Percentiles rank a stretch among this genome's conserved stretches.
Evolutionary conservation across 352 stramenopile species (phyloP).

Genomic region (Plasmopara halstedii): DNA sequence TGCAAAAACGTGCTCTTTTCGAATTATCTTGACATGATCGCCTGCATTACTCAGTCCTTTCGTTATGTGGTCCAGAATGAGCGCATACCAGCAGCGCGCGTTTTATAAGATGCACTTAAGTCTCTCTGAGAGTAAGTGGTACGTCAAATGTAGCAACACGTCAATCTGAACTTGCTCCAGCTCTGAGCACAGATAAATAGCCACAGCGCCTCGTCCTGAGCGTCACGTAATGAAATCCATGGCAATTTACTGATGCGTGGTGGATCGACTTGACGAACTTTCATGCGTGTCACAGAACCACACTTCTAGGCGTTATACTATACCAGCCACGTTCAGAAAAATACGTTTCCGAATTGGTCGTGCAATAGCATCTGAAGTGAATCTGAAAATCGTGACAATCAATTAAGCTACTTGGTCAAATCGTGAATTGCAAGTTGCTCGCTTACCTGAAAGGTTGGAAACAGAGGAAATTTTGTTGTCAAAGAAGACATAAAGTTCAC

Average conservation of each 20-base stretch:
- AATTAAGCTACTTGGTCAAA: not conserved
- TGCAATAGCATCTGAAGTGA: slow-evolving; percentile 34
- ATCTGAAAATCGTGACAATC: slow-evolving; percentile 24
- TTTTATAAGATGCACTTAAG: slow-evolving; percentile 60
- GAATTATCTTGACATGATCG: slow-evolving; percentile 96
- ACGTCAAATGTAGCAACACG: slow-evolving; percentile 76
- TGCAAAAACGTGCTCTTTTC: slow-evolving; percentile 94
- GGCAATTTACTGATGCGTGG: too few species aligned
- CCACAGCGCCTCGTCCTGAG: slow-evolving; percentile 83
- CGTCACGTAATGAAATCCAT: too few species aligned
- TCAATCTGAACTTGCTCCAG: slow-evolving; percentile 80
- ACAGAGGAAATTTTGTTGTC: slow-evolving; percentile 56
- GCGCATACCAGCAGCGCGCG: slow-evolving; percentile 83
- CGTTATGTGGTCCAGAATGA: slow-evolving; percentile 92
- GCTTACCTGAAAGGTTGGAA: slow-evolving; percentile 39
- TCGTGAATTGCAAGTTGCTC: not conserved
- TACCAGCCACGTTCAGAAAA: too few species aligned
- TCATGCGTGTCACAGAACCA: slow-evolving; percentile 4
- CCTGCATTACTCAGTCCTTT: slow-evolving; percentile 91
- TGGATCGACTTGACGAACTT: slow-evolving; percentile 80
- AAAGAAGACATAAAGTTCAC: slow-evolving; percentile 54
- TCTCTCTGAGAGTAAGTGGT: slow-evolving; percentile 58
- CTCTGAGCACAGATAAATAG: slow-evolving; percentile 85
- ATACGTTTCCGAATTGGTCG: slow-evolving; percentile 44
- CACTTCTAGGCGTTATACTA: too few species aligned